phyloP scores from a whole-genome alignment of 805 yeast genomes.

The Lipomyces sp. region DNA sequence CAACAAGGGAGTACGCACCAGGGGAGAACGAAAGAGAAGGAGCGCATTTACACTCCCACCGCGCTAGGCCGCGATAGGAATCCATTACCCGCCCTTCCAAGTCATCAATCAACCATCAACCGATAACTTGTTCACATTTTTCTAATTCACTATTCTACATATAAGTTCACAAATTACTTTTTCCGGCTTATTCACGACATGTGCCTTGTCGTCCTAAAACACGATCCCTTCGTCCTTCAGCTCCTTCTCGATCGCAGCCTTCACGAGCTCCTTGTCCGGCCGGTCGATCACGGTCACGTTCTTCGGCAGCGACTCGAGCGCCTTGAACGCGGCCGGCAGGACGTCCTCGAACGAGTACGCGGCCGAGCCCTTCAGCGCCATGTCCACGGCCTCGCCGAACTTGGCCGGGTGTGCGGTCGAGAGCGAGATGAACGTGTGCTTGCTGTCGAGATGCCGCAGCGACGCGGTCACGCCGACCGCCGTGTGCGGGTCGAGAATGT shows the following conservation, averaged over 20 bases:
- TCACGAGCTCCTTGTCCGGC: conserved; percentile 71
- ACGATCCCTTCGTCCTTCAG: conserved; percentile 46
- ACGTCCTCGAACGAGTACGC: conserved; percentile 85
- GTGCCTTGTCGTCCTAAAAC: no score
- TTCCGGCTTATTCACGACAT: no score
- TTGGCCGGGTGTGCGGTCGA: conserved; percentile 99
- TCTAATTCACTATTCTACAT: no score
- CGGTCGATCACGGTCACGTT: conserved; percentile 68
- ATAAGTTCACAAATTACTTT: no score
- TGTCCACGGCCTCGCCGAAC: conserved; percentile 91
- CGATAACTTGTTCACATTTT: no score
- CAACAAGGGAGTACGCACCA: no score
- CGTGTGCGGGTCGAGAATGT: conserved; percentile 93
- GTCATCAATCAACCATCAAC: no score
- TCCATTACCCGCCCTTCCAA: no score
- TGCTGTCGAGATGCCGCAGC: conserved; percentile 54
- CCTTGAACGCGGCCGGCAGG: conserved; percentile 80
- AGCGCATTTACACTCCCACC: no score
- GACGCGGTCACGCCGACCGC: conserved; percentile 90
- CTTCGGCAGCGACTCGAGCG: conserved; percentile 65
- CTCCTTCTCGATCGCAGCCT: conserved; percentile 70
- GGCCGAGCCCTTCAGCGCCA: conserved; percentile 58
- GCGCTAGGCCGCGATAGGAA: no score
- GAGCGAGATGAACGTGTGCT: conserved; percentile 60
- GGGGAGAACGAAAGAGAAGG: no score